Conservation (phyloP, 176 grass and related monocot genomes). For the Tillandsia fasciculata region DNA sequence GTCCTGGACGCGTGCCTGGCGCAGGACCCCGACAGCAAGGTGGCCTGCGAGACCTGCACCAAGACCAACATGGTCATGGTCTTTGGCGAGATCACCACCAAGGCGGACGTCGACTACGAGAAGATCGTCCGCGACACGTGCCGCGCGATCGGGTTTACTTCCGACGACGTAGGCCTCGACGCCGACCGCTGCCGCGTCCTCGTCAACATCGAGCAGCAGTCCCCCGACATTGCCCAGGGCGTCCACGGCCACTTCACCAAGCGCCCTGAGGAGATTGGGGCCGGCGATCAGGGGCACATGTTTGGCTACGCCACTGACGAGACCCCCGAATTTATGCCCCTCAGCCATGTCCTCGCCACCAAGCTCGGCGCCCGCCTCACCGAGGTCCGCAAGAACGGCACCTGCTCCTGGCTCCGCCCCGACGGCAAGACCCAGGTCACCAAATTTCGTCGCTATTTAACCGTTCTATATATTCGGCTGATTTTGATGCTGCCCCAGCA, state of each 20-base stretch:
- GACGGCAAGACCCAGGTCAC: constrained; percentile 31
- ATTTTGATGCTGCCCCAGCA: too few relatives aligned
- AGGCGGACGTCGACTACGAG: neutral
- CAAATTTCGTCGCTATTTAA: too few relatives aligned
- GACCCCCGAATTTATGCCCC: constrained; percentile 30
- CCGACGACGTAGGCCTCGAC: constrained; percentile 20
- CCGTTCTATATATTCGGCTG: too few relatives aligned
- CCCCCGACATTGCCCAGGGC: constrained; percentile 26
- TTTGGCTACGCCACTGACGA: constrained; percentile 33
- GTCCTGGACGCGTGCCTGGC: neutral
- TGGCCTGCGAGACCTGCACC: constrained; percentile 2
- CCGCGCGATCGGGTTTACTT: constrained; percentile 18
- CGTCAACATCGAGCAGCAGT: constrained; percentile 30
- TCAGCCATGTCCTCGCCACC: constrained; percentile 29
- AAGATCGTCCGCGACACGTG: neutral
- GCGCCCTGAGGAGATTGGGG: constrained; percentile 25
- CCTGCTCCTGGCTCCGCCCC: constrained; percentile 21
- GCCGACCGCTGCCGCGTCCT: constrained; percentile 23
- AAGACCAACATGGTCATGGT: constrained; percentile 8
- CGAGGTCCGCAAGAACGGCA: constrained; percentile 30
- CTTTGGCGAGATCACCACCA: constrained; percentile 3
- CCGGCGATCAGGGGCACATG: constrained; percentile 29
- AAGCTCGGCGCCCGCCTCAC: constrained; percentile 30
- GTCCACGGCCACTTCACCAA: constrained; percentile 28
- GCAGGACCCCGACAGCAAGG: constrained; percentile 1